These are phyloP conservation scores for Plasmodium falciparum DNA, from an alignment of 169 alveolate species.

Conservation along the genomic window DNA sequence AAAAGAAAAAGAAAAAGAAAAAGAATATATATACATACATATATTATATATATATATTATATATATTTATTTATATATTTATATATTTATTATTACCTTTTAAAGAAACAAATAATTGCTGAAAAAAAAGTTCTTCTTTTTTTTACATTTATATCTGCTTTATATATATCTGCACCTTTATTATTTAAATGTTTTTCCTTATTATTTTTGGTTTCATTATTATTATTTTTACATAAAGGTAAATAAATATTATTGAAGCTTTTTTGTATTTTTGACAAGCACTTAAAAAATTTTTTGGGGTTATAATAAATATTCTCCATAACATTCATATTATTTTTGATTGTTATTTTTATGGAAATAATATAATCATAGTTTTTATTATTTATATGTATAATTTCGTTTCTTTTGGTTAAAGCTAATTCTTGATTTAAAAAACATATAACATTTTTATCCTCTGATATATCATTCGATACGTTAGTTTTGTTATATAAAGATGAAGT, in stretches of 20 bases:
- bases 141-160: not conserved
- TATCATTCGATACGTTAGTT: slow-evolving; percentile 1
- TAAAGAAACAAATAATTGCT: not conserved
- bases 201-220: slow-evolving; percentile 11
- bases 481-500: slow-evolving; percentile 33
- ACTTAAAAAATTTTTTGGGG: slow-evolving; percentile 47
- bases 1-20: not conserved
- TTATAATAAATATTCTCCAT: slow-evolving; percentile 52
- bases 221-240: slow-evolving; percentile 27
- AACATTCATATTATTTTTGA: slow-evolving; percentile 55
- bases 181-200: slow-evolving; percentile 21
- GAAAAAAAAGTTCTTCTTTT: not conserved
- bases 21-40: not conserved
- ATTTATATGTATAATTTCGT: slow-evolving; percentile 37
- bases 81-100: slow-evolving; percentile 12
- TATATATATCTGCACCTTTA: not conserved
- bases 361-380: slow-evolving; percentile 22
- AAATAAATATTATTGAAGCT: slow-evolving; percentile 52
- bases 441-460: slow-evolving; percentile 31
- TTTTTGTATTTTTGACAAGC: slow-evolving; percentile 42
- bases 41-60: not conserved
- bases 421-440: slow-evolving; percentile 35
- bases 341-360: slow-evolving; percentile 37
- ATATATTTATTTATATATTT: not conserved
- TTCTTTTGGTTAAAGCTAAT: slow-evolving; percentile 54